phyloP scores from a whole-genome alignment of 805 yeast genomes.

The Wickerhamomyces queroliae region DNA sequence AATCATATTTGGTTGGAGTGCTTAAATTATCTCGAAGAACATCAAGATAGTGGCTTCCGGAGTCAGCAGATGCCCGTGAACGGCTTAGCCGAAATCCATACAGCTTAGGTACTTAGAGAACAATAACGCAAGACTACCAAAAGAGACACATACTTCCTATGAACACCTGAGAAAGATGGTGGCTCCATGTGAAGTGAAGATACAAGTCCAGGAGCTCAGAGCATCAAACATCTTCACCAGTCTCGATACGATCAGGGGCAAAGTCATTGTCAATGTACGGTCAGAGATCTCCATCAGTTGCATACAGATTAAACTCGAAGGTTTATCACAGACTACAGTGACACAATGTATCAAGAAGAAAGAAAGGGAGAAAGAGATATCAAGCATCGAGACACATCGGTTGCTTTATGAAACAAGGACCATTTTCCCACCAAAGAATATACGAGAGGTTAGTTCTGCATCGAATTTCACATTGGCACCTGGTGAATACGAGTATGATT shows the following conservation, averaged over 20 bases:
- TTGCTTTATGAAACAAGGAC: slow-evolving; percentile 39
- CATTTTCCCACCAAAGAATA: slow-evolving; percentile 45
- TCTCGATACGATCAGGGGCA: slow-evolving; percentile 37
- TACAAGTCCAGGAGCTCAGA: slow-evolving; percentile 3
- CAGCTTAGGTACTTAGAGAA: too few relatives aligned
- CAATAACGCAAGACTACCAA: too few relatives aligned
- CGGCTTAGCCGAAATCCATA: too few relatives aligned
- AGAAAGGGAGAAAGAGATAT: slow-evolving; percentile 2
- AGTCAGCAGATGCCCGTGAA: too few relatives aligned
- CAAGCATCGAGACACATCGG: slow-evolving; percentile 25
- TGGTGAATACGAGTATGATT: slow-evolving; percentile 45
- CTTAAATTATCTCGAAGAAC: too few relatives aligned
- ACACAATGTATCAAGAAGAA: neutral
- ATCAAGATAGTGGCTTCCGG: too few relatives aligned
- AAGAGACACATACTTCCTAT: neutral
- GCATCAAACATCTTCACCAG: slow-evolving; percentile 31
- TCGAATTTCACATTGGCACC: slow-evolving; percentile 44
- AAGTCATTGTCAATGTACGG: slow-evolving; percentile 31
- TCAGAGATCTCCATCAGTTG: slow-evolving; percentile 33
- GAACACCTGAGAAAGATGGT: neutral
- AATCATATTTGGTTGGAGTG: too few relatives aligned
- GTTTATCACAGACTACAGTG: slow-evolving; percentile 33
- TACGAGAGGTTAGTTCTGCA: slow-evolving; percentile 33
- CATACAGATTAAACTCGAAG: slow-evolving; percentile 46
- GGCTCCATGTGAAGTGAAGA: slow-evolving; percentile 4